Percentiles rank a stretch among this genome's conserved stretches.
phyloP scores from a whole-genome alignment of 345 rosid genomes.

The Lepidium aucheri region DNA sequence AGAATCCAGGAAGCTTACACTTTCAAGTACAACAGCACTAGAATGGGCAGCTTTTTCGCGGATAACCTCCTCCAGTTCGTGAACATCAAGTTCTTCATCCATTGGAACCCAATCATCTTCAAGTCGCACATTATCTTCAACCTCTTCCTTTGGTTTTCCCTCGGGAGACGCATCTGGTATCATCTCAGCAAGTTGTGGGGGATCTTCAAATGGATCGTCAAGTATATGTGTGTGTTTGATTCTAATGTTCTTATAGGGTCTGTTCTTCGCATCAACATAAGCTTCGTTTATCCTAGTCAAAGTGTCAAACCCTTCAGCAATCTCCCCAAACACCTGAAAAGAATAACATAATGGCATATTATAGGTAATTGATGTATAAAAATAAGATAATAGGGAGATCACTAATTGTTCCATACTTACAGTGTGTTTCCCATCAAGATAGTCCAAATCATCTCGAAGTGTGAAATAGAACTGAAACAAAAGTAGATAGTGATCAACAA shows the following conservation, averaged over 20 bases:
- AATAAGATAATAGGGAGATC: not conserved
- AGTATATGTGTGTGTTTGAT: slow-evolving; percentile 72
- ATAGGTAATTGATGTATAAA: not conserved
- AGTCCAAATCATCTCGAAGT: slow-evolving; percentile 79
- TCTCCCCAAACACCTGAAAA: slow-evolving; percentile 83
- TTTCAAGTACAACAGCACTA: slow-evolving; percentile 96
- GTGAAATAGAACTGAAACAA: slow-evolving; percentile 75
- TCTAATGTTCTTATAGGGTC: slow-evolving; percentile 77
- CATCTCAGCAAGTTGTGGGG: slow-evolving; percentile 57
- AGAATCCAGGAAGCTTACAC: slow-evolving; percentile 36
- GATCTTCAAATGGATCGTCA: slow-evolving; percentile 84
- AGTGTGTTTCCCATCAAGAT: slow-evolving; percentile 95
- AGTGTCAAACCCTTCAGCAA: slow-evolving; percentile 87
- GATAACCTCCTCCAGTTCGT: slow-evolving; percentile 66
- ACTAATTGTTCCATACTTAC: slow-evolving; percentile 36
- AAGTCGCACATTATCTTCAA: slow-evolving; percentile 72
- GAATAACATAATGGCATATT: not conserved
- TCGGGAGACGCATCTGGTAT: slow-evolving; percentile 89
- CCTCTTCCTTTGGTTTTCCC: slow-evolving; percentile 94
- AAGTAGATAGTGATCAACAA: not conserved
- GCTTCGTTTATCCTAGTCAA: slow-evolving; percentile 85
- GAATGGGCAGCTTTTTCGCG: slow-evolving; percentile 80
- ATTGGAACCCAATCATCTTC: slow-evolving; percentile 99
- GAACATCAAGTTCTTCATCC: slow-evolving; percentile 66
- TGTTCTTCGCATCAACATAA: slow-evolving; percentile 69